These are phyloP conservation scores for Urochloa ruziziensis DNA, from an alignment of 176 grass and related monocot genomes.

Conservation along the genomic window DNA sequence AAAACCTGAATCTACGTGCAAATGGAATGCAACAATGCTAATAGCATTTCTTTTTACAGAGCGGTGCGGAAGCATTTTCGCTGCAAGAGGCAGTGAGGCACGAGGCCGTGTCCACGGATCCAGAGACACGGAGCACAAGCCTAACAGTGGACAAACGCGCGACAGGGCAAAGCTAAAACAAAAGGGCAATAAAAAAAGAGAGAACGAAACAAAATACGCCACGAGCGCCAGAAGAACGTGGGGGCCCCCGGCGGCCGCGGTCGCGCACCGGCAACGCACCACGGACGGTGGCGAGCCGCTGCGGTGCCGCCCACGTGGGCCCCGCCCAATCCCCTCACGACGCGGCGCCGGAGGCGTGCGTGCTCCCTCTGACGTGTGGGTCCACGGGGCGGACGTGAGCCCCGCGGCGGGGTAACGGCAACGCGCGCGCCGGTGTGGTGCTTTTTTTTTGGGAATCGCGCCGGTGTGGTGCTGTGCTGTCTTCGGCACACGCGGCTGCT, in stretches of 20 bases:
- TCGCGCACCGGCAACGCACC: slow-evolving; percentile 43
- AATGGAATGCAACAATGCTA: too few species aligned
- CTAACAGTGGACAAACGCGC: background rate
- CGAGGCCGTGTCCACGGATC: background rate
- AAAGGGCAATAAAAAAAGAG: background rate
- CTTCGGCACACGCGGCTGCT: slow-evolving; percentile 27
- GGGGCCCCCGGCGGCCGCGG: background rate
- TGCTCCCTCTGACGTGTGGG: background rate
- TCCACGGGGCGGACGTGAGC: background rate
- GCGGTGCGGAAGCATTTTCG: background rate
- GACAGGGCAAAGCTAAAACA: background rate
- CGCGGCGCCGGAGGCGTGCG: slow-evolving; percentile 6
- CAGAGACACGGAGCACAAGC: background rate
- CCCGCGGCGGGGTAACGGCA: background rate
- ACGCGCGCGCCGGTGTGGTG: background rate
- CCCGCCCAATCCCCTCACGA: background rate
- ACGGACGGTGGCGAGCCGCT: slow-evolving; percentile 77
- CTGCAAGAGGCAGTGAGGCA: background rate
- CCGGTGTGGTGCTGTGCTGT: background rate
- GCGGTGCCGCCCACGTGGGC: slow-evolving; percentile 44
- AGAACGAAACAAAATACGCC: background rate
- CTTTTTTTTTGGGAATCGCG: too few species aligned
- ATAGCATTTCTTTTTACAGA: background rate
- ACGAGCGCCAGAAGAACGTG: background rate
- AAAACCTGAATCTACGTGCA: too few species aligned